Evolutionary conservation across 805 yeast species (phyloP), one percentile per base, ranked within the genome.

Genomic region (Tetrapisispora taiwanensis): DNA sequence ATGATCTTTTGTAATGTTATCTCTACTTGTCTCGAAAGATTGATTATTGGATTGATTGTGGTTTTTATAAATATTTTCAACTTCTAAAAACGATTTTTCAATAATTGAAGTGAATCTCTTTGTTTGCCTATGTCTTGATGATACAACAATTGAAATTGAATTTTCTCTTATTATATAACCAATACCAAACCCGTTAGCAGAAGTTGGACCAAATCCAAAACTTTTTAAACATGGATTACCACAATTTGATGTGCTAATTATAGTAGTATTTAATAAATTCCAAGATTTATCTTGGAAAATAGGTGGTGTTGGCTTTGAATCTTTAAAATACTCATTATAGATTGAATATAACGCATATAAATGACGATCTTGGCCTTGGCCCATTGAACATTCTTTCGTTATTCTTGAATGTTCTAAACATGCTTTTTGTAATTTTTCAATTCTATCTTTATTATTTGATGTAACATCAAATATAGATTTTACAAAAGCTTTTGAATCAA

Each of bases 291-390:
- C 95, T 1, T 84, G 82, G 65, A 87, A 88, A 13, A 88, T 73
- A 5, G 79, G 68, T 7, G 96, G 96, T 41, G 86, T 67, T 20
- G 70, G 52, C 44, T 58, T 46, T 7, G 48, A 31, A 18, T 60
- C 65, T 7, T 52, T 57, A 35, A 48, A 59, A 15, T 45, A 48
- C 40, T 54, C 62, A 57, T 84, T 83, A 95, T 95, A 88, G 51
- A 85, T 81, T 55, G 92, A 84, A 58, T 83, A 85, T 37, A 88
- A 68, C 0, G 95, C 96, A 63, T 81, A 88, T 45, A 88, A 67
- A 60, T 88, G 95, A 55, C 97, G 78, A 60, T 88, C 97, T 54
- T 85, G 94, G n/a, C 96, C 96, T 41, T 79, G 70, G 14, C 96
- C 96, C 47, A 66, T 65, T 1, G 92, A 72, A 51, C 90, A 78